Conservation (phyloP, 805 yeast species). For the Blastobotrys terrestris region DNA sequence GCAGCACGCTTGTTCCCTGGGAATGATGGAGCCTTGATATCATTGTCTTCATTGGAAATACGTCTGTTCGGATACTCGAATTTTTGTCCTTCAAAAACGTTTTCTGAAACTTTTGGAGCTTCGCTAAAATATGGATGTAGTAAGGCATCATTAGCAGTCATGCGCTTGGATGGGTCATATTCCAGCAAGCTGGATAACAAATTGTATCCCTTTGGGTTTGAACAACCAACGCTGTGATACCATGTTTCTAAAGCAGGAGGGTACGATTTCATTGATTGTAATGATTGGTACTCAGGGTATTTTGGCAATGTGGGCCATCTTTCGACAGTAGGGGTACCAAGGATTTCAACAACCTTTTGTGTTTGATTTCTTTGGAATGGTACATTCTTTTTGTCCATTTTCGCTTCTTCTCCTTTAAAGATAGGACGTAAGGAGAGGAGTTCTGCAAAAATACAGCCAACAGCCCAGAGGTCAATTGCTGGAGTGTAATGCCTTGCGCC, state of each 20-base stretch:
- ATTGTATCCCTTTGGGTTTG: slow-evolving; percentile 52
- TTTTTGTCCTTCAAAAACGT: slow-evolving; percentile 72
- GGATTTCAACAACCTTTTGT: slow-evolving; percentile 82
- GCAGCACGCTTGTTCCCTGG: slow-evolving; percentile 29
- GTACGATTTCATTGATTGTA: slow-evolving; percentile 50
- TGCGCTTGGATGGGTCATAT: slow-evolving; percentile 75
- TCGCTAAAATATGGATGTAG: slow-evolving; percentile 75
- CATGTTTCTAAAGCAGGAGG: slow-evolving; percentile 72
- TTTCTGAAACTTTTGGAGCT: slow-evolving; percentile 57
- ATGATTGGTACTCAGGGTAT: slow-evolving; percentile 76
- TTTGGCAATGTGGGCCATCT: slow-evolving; percentile 73
- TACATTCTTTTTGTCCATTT: slow-evolving; percentile 87
- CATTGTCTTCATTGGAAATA: slow-evolving; percentile 81
- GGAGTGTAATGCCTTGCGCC: slow-evolving; percentile 93
- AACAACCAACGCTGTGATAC: slow-evolving; percentile 79
- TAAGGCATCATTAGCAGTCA: slow-evolving; percentile 73
- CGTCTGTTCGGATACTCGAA: slow-evolving; percentile 80
- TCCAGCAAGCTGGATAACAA: slow-evolving; percentile 59
- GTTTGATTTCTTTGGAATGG: slow-evolving; percentile 94
- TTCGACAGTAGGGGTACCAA: slow-evolving; percentile 79
- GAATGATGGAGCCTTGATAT: slow-evolving; percentile 43
- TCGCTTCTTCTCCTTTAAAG: slow-evolving; percentile 96
- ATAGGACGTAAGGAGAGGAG: slow-evolving; percentile 82
- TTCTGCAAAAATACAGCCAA: slow-evolving; percentile 92
- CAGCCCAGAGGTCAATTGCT: slow-evolving; percentile 92